A percentile compares a stretch with the other conserved stretches of the same genome.
These are phyloP conservation scores for Geotrichum carabidarum DNA, from an alignment of 1,139 yeast species.

Conservation along the genomic window DNA sequence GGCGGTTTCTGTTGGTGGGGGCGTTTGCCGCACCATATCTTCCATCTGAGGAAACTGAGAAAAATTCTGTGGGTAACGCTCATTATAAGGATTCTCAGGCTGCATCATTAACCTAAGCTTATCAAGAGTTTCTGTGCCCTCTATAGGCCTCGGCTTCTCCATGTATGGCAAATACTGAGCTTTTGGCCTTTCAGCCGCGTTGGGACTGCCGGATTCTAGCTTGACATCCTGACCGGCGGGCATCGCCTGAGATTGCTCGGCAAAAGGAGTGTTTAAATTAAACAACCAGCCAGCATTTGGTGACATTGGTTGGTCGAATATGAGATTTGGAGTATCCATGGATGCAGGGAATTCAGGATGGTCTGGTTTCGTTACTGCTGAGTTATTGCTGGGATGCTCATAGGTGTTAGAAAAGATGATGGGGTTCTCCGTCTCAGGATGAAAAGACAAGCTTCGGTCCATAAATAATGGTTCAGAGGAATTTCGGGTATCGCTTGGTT, in stretches of 20 bases:
- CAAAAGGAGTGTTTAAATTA: neutral
- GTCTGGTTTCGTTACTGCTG: neutral
- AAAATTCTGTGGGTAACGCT: neutral
- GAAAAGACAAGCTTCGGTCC: neutral
- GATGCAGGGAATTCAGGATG: neutral
- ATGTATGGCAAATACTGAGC: neutral
- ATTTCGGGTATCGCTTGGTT: neutral
- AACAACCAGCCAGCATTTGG: slow-evolving; percentile 10
- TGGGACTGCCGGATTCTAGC: slow-evolving; percentile 3
- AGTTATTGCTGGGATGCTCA: neutral
- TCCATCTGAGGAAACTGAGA: neutral
- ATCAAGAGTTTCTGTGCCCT: neutral
- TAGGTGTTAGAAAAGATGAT: neutral
- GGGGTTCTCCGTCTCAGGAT: neutral
- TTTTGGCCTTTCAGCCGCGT: neutral
- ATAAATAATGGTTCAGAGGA: neutral
- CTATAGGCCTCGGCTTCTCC: neutral
- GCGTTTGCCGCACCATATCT: neutral
- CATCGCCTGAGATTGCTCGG: slow-evolving; percentile 5
- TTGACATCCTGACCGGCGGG: neutral
- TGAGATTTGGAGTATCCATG: slow-evolving; percentile 2
- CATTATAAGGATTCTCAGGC: neutral
- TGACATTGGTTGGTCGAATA: slow-evolving; percentile 8
- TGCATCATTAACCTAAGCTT: neutral
- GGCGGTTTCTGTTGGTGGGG: neutral